Evolutionary conservation across 106 monocot genomes (phyloP).

Genomic region (Dactylorhiza incarnata): DNA sequence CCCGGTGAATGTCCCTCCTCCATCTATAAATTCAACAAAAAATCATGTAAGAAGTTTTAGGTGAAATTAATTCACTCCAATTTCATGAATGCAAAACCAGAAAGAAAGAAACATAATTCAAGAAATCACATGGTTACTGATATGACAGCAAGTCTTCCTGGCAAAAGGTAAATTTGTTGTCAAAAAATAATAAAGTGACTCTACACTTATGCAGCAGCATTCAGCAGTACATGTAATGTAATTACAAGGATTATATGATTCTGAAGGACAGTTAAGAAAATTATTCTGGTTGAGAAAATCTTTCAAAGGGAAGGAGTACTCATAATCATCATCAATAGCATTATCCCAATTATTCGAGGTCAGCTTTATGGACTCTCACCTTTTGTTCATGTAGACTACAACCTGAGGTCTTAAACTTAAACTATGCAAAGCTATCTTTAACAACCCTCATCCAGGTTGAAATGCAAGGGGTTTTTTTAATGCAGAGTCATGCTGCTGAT

Average conservation of each 20-base stretch:
- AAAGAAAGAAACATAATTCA: background rate
- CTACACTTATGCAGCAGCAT: background rate
- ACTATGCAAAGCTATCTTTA: no score
- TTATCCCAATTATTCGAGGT: no score
- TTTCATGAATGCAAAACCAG: background rate
- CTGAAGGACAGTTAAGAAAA: background rate
- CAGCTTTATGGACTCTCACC: no score
- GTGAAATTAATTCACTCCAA: background rate
- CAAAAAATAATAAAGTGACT: background rate
- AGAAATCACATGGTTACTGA: background rate
- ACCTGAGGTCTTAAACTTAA: no score
- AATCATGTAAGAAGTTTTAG: background rate
- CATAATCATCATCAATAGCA: no score
- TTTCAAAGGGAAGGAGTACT: no score
- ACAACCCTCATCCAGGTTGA: no score
- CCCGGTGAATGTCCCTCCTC: constrained; percentile 12
- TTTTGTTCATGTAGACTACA: no score
- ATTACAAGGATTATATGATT: background rate
- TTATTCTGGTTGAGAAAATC: no score
- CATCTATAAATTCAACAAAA: constrained; percentile 7
- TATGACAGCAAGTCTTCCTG: background rate
- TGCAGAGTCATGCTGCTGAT: no score
- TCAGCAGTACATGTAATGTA: background rate
- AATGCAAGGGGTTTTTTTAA: no score
- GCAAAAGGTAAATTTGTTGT: background rate